Conservation (phyloP, 148 eudicot genomes). For the Camellia lanceoleosa region DNA sequence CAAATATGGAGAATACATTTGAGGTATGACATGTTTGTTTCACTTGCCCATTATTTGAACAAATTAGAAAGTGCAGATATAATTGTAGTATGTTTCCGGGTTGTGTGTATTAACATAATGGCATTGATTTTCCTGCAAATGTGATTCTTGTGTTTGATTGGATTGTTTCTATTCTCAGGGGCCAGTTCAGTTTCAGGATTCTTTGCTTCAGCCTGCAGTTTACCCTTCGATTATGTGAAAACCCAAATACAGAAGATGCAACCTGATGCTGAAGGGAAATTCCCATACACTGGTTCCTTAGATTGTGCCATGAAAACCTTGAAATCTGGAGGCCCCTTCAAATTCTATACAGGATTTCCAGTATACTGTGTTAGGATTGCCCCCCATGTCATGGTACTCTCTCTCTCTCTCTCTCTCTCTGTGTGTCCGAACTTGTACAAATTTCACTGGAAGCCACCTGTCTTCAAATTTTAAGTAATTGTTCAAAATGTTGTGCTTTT, state of each 20-base stretch:
- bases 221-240: slow-evolving; percentile 93
- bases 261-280: slow-evolving; percentile 87
- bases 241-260: slow-evolving; percentile 99
- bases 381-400: slow-evolving; percentile 88
- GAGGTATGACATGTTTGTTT: not conserved
- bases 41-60: not conserved
- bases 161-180: slow-evolving; percentile 39
- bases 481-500: slow-evolving; percentile 1
- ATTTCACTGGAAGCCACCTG: not conserved
- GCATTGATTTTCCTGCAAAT: not conserved
- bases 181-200: slow-evolving; percentile 93
- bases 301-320: slow-evolving; percentile 87
- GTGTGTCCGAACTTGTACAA: too few relatives aligned
- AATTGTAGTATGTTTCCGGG: not conserved
- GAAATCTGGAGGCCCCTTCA: slow-evolving; percentile 84
- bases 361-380: slow-evolving; percentile 91
- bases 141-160: not conserved
- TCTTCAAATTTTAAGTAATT: not conserved
- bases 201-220: slow-evolving; percentile 92
- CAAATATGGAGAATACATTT: not conserved
- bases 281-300: slow-evolving; percentile 71
- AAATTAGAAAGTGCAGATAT: not conserved
- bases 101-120: not conserved
- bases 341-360: slow-evolving; percentile 92
- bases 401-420: not conserved